Evolutionary conservation across 768 basidiomycete genomes (phyloP).

Genomic region (Royoungia palumana): DNA sequence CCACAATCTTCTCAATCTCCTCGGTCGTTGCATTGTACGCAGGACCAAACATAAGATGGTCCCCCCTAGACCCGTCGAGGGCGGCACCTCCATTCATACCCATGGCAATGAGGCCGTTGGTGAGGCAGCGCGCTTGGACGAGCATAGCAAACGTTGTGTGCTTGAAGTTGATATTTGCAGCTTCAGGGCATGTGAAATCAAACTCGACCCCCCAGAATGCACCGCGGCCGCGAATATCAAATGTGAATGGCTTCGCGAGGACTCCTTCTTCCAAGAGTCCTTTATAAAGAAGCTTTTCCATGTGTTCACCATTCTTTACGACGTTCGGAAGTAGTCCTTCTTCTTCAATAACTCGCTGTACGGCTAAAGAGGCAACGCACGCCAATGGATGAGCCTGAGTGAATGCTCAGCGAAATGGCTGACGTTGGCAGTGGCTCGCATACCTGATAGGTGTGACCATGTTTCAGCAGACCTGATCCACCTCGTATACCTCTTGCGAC

Average conservation of each 20-base stretch:
- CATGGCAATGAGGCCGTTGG: slow-evolving; percentile 68
- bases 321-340: slow-evolving; percentile 71
- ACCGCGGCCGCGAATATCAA: slow-evolving; percentile 82
- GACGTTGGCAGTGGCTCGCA: neutral
- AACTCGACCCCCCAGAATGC: slow-evolving; percentile 86
- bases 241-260: slow-evolving; percentile 59
- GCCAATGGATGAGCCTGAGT: slow-evolving; percentile 66
- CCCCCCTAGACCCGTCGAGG: slow-evolving; percentile 67
- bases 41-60: slow-evolving; percentile 72
- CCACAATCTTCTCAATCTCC: slow-evolving; percentile 67
- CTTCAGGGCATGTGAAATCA: slow-evolving; percentile 53
- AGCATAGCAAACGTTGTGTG: slow-evolving; percentile 60
- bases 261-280: slow-evolving; percentile 54
- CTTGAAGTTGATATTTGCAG: slow-evolving; percentile 45
- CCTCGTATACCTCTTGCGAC: slow-evolving; percentile 68
- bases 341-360: slow-evolving; percentile 66
- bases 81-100: slow-evolving; percentile 69
- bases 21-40: slow-evolving; percentile 74
- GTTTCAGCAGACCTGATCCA: slow-evolving; percentile 72
- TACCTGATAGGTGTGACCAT: slow-evolving; percentile 85
- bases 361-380: slow-evolving; percentile 78
- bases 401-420: slow-evolving; percentile 1
- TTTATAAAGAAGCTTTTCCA: slow-evolving; percentile 53
- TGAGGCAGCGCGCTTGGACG: slow-evolving; percentile 67
- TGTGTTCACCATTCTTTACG: slow-evolving; percentile 54